Evolutionary conservation across 495 filamentous ascomycete species (phyloP).

Genomic region (Penicillium flavigenum): DNA sequence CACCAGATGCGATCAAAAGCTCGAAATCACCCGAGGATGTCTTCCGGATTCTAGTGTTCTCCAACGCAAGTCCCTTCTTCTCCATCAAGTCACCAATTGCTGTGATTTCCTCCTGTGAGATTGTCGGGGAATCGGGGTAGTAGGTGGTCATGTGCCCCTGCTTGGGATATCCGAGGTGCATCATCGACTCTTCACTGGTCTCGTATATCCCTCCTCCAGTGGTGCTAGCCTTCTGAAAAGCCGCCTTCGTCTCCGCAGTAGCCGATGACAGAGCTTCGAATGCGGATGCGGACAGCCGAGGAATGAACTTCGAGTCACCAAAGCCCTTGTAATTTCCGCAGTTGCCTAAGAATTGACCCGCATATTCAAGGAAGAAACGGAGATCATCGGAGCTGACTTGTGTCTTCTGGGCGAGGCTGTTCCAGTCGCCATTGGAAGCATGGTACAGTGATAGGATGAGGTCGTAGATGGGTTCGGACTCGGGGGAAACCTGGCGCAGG

Average conservation of each 20-base stretch:
- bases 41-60: slow-evolving; percentile 87
- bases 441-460: slow-evolving; percentile 81
- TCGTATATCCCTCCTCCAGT: slow-evolving; percentile 72
- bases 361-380: slow-evolving; percentile 78
- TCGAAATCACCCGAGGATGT: slow-evolving; percentile 69
- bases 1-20: slow-evolving; percentile 78
- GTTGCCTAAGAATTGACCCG: slow-evolving; percentile 87
- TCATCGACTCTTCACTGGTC: slow-evolving; percentile 58
- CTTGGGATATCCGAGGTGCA: slow-evolving; percentile 85
- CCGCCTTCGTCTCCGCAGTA: slow-evolving; percentile 57
- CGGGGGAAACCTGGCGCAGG: slow-evolving; percentile 83
- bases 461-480: slow-evolving; percentile 88
- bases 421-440: slow-evolving; percentile 75
- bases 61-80: slow-evolving; percentile 69
- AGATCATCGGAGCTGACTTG: slow-evolving; percentile 68
- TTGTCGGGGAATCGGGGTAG: slow-evolving; percentile 83
- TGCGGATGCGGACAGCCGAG: slow-evolving; percentile 63
- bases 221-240: slow-evolving; percentile 58
- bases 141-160: slow-evolving; percentile 86
- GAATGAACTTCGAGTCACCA: slow-evolving; percentile 93
- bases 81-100: slow-evolving; percentile 71
- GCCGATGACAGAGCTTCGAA: slow-evolving; percentile 70
- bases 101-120: slow-evolving; percentile 81
- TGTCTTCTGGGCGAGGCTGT: slow-evolving; percentile 63
- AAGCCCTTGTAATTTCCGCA: slow-evolving; percentile 95